Evolutionary conservation across 768 basidiomycete species (phyloP).

Genomic region (Vararia minispora): DNA sequence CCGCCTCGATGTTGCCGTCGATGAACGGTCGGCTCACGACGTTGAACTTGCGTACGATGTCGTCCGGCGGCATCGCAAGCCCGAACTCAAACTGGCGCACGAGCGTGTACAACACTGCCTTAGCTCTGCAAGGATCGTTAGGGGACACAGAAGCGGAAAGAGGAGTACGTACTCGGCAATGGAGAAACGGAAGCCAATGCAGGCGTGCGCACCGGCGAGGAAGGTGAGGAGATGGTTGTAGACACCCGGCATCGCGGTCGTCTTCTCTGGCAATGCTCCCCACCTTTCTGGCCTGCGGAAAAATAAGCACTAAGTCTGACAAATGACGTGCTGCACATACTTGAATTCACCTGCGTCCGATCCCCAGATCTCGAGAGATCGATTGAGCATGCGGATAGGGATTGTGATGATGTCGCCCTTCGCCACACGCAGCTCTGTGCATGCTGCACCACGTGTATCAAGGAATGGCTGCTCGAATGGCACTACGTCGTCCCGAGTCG

Average conservation of each 20-base stretch:
- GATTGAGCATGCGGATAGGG: not conserved
- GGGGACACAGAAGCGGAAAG: too few relatives aligned
- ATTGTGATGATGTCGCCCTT: not conserved
- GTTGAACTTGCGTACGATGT: not conserved
- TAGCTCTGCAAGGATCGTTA: constrained; percentile 6
- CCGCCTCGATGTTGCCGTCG: not conserved
- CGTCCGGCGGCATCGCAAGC: not conserved
- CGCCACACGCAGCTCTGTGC: constrained; percentile 11
- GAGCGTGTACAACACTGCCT: constrained; percentile 11
- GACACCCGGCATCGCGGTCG: constrained; percentile 5
- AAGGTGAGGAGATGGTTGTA: constrained; percentile 18
- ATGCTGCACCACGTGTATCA: constrained; percentile 14
- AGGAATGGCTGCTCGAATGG: constrained; percentile 30
- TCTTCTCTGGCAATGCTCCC: constrained; percentile 7
- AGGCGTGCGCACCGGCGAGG: constrained; percentile 19
- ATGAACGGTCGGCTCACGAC: constrained; percentile 5
- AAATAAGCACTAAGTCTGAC: not conserved
- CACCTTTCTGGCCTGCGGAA: constrained; percentile 13
- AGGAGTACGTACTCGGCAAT: constrained; percentile 15
- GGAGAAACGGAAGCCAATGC: constrained; percentile 21
- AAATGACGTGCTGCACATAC: not conserved
- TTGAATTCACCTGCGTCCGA: constrained; percentile 1
- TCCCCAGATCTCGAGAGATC: not conserved
- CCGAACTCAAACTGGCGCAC: constrained; percentile 12
- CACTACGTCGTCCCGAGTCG: constrained; percentile 33